phyloP scores from a whole-genome alignment of 2,329 filamentous ascomycete species.

The Xylaria sp. region DNA sequence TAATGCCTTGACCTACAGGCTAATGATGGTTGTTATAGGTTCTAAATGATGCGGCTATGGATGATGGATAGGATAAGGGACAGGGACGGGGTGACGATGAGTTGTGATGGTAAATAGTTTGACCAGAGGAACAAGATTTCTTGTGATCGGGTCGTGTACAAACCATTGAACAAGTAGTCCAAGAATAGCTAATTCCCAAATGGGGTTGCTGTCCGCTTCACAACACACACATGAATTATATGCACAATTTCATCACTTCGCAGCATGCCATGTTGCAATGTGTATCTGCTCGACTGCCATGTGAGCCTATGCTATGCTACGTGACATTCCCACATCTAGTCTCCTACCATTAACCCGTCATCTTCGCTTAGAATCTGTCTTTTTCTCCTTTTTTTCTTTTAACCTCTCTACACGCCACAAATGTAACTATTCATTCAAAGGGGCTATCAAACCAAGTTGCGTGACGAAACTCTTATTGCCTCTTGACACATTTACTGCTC shows the following conservation, averaged over 20 bases:
- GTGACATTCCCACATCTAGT: background rate
- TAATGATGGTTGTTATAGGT: conserved; percentile 21
- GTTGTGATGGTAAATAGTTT: background rate
- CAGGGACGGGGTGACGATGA: background rate
- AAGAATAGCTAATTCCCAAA: background rate
- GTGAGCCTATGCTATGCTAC: background rate
- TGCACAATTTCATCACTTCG: background rate
- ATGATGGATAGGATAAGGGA: too few relatives aligned
- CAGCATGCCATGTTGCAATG: background rate
- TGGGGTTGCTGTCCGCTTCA: background rate
- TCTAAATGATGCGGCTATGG: background rate
- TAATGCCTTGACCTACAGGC: background rate
- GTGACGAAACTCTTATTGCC: conserved; percentile 15
- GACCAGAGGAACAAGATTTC: too few relatives aligned
- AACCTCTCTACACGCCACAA: background rate
- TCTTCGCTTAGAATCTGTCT: background rate
- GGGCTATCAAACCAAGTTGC: background rate
- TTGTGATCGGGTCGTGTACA: background rate
- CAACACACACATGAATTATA: background rate
- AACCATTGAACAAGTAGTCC: background rate
- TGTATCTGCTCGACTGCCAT: background rate
- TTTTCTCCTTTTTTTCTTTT: background rate
- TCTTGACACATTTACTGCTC: conserved; percentile 13
- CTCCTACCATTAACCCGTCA: background rate
- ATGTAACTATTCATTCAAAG: background rate